Evolutionary conservation across 106 monocot species (phyloP).

Genomic region (Chionographis japonica): DNA sequence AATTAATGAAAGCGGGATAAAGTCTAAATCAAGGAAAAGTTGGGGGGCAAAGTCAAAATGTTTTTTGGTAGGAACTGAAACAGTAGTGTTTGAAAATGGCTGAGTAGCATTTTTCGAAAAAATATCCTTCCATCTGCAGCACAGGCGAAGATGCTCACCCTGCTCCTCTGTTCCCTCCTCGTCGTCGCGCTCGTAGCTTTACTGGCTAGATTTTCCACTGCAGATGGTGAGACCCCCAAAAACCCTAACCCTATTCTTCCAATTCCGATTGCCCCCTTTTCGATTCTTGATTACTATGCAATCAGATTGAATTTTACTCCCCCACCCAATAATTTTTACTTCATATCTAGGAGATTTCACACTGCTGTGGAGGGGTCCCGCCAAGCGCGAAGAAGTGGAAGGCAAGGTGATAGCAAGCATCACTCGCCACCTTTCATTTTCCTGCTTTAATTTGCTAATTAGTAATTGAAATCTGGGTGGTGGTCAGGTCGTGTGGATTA

Average conservation of each 20-base stretch:
- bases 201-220: slow-evolving; percentile 44
- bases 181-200: slow-evolving; percentile 20
- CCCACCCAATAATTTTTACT: neutral
- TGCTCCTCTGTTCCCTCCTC: slow-evolving; percentile 15
- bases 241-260: neutral
- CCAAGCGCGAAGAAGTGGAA: slow-evolving; percentile 55
- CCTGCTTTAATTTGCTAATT: neutral
- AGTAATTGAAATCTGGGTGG: neutral
- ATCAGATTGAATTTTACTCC: neutral
- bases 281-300: neutral
- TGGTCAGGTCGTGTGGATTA: slow-evolving; percentile 79
- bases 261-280: neutral
- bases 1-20: no score
- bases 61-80: no score
- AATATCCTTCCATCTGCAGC: no score
- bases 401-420: slow-evolving; percentile 41
- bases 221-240: slow-evolving; percentile 36
- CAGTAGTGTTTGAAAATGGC: no score
- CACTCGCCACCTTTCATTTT: neutral
- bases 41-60: no score
- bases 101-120: no score
- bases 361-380: slow-evolving; percentile 45
- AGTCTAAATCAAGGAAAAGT: no score
- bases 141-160: slow-evolving; percentile 8
- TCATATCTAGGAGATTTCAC: slow-evolving; percentile 49